Percentiles rank a stretch among this genome's conserved stretches.
These are phyloP conservation scores for Spirogloea muscicola DNA, from an alignment of 139 green algal species.

Conservation along the genomic window DNA sequence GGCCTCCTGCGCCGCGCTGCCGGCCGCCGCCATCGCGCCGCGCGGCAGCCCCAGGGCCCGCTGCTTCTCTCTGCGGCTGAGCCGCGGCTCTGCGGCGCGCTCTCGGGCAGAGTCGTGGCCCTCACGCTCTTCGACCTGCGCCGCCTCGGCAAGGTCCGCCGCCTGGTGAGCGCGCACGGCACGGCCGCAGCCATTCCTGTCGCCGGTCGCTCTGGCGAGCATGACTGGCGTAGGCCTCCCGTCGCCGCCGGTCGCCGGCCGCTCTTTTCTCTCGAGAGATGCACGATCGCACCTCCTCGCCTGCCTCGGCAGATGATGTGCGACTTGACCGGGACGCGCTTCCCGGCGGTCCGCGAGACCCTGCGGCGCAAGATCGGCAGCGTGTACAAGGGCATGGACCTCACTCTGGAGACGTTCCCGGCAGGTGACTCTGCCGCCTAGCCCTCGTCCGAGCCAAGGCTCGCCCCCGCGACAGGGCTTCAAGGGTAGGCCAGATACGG, in stretches of 20 bases:
- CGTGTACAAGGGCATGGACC: slow-evolving; percentile 42
- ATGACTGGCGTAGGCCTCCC: background rate
- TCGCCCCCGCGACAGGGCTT: too few relatives aligned
- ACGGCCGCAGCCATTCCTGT: too few relatives aligned
- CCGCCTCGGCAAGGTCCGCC: slow-evolving; percentile 16
- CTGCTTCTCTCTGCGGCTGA: too few relatives aligned
- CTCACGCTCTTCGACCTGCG: slow-evolving; percentile 34
- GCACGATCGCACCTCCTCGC: too few relatives aligned
- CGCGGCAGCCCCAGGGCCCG: too few relatives aligned
- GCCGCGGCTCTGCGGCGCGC: too few relatives aligned
- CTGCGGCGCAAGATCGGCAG: slow-evolving; percentile 33
- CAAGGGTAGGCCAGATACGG: background rate
- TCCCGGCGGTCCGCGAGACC: slow-evolving; percentile 20
- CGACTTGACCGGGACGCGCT: slow-evolving; percentile 7
- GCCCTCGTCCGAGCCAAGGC: too few relatives aligned
- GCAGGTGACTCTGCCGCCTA: slow-evolving; percentile 24
- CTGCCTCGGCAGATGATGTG: slow-evolving; percentile 26
- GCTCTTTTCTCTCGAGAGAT: background rate
- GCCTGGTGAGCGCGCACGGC: slow-evolving; percentile 31
- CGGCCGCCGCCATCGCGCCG: too few relatives aligned
- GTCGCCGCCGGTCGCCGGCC: background rate
- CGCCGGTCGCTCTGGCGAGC: background rate
- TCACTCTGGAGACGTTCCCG: slow-evolving; percentile 32
- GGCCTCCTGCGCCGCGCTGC: too few relatives aligned
- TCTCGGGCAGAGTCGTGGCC: slow-evolving; percentile 36